These are phyloP conservation scores for Thermothelomyces thermophilus DNA, from an alignment of 2,329 filamentous ascomycete species.

Conservation along the genomic window DNA sequence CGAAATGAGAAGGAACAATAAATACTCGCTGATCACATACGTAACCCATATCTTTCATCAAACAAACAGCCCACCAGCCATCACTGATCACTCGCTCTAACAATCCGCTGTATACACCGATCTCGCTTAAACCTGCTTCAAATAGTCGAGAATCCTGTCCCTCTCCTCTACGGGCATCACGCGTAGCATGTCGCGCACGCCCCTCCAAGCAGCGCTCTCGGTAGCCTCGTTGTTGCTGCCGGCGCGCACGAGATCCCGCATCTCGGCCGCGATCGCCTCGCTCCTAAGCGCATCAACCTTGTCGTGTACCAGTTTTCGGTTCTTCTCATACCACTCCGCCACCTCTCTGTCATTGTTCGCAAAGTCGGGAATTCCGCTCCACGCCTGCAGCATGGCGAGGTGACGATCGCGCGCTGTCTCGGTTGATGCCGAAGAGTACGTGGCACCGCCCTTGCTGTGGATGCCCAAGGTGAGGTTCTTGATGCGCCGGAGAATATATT, in stretches of 20 bases:
- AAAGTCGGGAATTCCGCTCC: constrained; percentile 74
- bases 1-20: too few species aligned
- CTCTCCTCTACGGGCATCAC: constrained; percentile 85
- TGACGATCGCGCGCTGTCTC: constrained; percentile 56
- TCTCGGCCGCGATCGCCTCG: constrained; percentile 54
- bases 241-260: constrained; percentile 62
- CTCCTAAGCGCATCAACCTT: constrained; percentile 82
- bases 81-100: neutral
- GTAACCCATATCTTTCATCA: neutral
- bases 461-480: constrained; percentile 35
- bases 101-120: neutral
- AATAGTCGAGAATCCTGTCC: constrained; percentile 66
- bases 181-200: constrained; percentile 76
- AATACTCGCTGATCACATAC: too few species aligned
- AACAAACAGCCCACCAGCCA: neutral
- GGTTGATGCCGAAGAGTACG: constrained; percentile 34
- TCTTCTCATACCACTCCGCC: constrained; percentile 93
- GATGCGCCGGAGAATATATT: constrained; percentile 93
- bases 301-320: constrained; percentile 71
- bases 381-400: constrained; percentile 71
- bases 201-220: constrained; percentile 65
- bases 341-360: constrained; percentile 74
- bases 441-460: constrained; percentile 30
- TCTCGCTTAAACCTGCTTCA: constrained; percentile 28
- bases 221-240: constrained; percentile 63